Base-by-base conservation (phyloP, 305 asterid species). In the Fraxinus angustifolia region DNA sequence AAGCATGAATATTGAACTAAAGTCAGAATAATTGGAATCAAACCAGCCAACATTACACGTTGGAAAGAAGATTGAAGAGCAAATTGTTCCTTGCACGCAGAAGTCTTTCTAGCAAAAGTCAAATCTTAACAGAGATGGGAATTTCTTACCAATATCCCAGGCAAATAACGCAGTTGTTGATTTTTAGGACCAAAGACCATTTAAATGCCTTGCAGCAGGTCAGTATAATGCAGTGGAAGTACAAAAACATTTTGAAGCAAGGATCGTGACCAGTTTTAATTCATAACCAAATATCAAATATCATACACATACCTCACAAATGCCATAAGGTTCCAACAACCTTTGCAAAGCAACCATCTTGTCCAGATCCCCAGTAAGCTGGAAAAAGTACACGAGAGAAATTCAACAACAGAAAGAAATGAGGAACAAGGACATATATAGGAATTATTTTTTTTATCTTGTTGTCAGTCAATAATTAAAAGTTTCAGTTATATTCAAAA, bases 271-370 rank as follows among this genome's bases (percentile, higher is more conserved):
- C 50, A 33, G 31, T 42, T 77, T 5, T 23, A 14, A 45, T 11
- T 80, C 26, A 17, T 14, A 1, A 40, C 28, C 12, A 38, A 40
- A 33, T 0, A 36, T 8, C 42, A 4, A 26, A 8, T 6, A 70
- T 83, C 81, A 81, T 70, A 77, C 74, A 78, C 80, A 79, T 78
- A 94, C 98, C 98, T 94, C 98, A 81, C 98, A 94, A 88, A 94
- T 94, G 83, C 98, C 98, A 50, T 88, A 94, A 21, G 98, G 98
- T 85, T 94, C 98, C 89, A 94, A 84, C 86, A 92, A 85, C 83
- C 98, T 91, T 84, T 94, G 98, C 90, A 94, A 85, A 81, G 98
- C 98, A 82, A 94, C 91, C 96, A 93, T 94, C 92, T 94, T 94
- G 86, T 94, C 90, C 85, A 93, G 87, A 88, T 90, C 98, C 80